A percentile compares a stretch with the other conserved stretches of the same genome.
These are phyloP conservation scores for Fusarium lateritium DNA, from an alignment of 2,329 filamentous ascomycete genomes.

Conservation along the genomic window DNA sequence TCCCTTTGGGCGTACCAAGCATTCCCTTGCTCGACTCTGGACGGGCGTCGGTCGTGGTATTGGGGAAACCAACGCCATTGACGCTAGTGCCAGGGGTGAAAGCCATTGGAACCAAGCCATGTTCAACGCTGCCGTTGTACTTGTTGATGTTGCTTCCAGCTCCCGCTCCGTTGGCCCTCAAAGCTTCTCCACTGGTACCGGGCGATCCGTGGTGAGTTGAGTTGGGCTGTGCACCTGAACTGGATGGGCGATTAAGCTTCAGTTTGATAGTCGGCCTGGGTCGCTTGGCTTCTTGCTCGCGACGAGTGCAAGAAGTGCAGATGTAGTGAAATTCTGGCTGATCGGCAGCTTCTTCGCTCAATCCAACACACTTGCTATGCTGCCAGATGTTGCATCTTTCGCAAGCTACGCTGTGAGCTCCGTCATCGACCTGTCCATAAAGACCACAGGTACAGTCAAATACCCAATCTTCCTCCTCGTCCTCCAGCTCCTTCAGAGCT, in stretches of 20 bases:
- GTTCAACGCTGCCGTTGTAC: slow-evolving; percentile 26
- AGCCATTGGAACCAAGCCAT: slow-evolving; percentile 28
- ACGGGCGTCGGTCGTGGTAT: slow-evolving; percentile 8
- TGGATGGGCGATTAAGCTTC: slow-evolving; percentile 58
- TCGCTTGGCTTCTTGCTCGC: slow-evolving; percentile 75
- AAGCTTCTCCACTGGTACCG: background rate
- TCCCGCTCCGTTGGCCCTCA: background rate
- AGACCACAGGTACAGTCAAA: slow-evolving; percentile 96
- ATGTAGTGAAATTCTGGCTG: slow-evolving; percentile 89
- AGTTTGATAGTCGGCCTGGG: slow-evolving; percentile 66
- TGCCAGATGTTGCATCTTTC: slow-evolving; percentile 97
- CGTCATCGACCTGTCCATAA: slow-evolving; percentile 94
- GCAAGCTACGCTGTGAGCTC: slow-evolving; percentile 92
- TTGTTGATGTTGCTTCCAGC: slow-evolving; percentile 11
- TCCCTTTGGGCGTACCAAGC: slow-evolving; percentile 27
- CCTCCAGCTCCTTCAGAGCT: slow-evolving; percentile 78
- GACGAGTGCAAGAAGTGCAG: slow-evolving; percentile 82
- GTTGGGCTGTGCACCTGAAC: slow-evolving; percentile 19
- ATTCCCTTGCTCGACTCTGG: slow-evolving; percentile 21
- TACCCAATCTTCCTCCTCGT: slow-evolving; percentile 88
- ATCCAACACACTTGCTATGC: slow-evolving; percentile 91
- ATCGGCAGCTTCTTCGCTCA: slow-evolving; percentile 84
- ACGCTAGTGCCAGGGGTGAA: slow-evolving; percentile 25
- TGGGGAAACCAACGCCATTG: slow-evolving; percentile 29
- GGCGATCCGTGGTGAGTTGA: slow-evolving; percentile 7